These are phyloP conservation scores for Caryopteris hybrid DNA, from an alignment of 305 asterid species.

Conservation along the genomic window DNA sequence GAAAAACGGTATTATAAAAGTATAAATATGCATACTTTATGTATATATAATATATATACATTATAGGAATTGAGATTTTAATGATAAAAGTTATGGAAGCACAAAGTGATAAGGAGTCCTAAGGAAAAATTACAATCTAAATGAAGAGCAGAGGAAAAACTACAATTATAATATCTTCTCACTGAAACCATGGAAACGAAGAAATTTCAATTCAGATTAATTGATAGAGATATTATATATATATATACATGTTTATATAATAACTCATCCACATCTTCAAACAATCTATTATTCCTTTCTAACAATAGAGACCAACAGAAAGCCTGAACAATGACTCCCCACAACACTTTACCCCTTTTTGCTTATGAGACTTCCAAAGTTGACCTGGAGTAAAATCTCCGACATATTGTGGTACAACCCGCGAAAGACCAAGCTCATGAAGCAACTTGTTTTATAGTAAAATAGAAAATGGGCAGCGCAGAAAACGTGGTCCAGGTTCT, in stretches of 20 bases:
- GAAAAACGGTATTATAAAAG: not conserved
- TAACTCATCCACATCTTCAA: not conserved
- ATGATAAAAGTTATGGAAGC: no score
- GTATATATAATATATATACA: no score
- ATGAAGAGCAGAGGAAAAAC: no score
- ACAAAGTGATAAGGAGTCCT: no score
- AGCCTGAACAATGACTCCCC: not conserved
- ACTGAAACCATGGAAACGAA: no score
- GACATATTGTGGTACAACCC: not conserved
- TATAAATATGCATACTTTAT: not conserved
- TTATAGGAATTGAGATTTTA: no score
- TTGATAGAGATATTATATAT: no score
- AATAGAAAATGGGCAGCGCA: not conserved
- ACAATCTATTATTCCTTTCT: not conserved
- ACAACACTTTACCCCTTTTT: not conserved
- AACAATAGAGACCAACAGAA: not conserved
- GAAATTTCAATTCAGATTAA: no score
- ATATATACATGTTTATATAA: no score
- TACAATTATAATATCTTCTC: no score
- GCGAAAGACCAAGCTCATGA: not conserved
- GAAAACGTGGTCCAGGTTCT: not conserved
- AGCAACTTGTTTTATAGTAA: not conserved
- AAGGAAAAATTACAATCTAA: no score
- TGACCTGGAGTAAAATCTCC: not conserved
- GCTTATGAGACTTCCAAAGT: not conserved